phyloP scores from a whole-genome alignment of 177 flowering plant genomes.

The Vitis hybrid region DNA sequence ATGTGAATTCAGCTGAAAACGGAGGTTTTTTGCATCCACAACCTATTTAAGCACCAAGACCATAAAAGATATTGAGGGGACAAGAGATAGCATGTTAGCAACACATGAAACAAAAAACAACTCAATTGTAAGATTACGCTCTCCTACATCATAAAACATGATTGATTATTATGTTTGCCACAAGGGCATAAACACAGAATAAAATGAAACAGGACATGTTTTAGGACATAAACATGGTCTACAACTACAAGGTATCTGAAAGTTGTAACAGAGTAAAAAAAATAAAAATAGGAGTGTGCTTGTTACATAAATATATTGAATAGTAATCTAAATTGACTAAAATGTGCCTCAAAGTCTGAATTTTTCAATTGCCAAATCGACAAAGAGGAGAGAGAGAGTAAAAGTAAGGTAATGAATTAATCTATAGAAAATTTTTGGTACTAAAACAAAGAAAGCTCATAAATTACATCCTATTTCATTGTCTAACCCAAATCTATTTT shows the following conservation, averaged over 20 bases:
- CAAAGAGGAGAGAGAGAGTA: neutral
- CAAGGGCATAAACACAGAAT: neutral
- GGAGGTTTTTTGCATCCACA: constrained; percentile 92
- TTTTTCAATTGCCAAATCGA: neutral
- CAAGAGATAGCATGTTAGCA: neutral
- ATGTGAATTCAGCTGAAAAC: constrained; percentile 57
- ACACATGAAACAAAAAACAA: neutral
- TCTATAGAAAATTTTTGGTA: no score
- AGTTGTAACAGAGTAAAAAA: neutral
- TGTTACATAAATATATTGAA: no score
- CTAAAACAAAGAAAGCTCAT: no score
- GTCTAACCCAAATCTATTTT: no score
- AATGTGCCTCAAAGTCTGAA: neutral
- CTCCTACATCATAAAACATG: neutral
- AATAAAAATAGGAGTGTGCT: neutral
- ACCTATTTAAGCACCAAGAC: constrained; percentile 47
- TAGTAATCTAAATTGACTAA: neutral
- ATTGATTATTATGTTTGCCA: neutral
- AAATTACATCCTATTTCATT: no score
- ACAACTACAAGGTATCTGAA: neutral
- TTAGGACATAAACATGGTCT: neutral
- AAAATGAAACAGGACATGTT: neutral
- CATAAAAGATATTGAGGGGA: neutral
- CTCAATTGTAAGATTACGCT: neutral
- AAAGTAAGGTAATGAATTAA: neutral